Conservation (phyloP, 768 basidiomycete species). For the Gautieria morchelliformis region DNA sequence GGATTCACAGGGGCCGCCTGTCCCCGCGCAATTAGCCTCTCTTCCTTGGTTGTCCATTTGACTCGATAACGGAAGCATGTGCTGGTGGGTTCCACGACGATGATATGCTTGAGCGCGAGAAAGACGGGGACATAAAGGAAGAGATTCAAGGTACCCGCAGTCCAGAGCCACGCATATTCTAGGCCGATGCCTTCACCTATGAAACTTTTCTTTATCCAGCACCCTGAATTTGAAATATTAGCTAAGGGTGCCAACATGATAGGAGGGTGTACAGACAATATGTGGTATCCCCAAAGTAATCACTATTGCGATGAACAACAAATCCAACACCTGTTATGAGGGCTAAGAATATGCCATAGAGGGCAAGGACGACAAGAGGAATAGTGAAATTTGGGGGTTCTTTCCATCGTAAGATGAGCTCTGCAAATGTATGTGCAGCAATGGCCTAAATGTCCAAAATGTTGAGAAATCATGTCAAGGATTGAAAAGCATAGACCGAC, state of each 20-base stretch:
- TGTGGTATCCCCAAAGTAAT: conserved; percentile 32
- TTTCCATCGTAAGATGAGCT: conserved; percentile 26
- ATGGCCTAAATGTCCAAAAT: conserved; percentile 20
- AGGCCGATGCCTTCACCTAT: conserved; percentile 31
- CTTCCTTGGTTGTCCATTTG: background rate
- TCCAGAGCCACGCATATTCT: conserved; percentile 48
- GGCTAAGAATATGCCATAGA: conserved; percentile 32
- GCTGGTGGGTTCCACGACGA: conserved; percentile 21
- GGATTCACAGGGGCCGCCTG: conserved; percentile 20
- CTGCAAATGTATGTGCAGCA: conserved; percentile 31
- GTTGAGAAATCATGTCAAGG: background rate
- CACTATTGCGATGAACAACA: conserved; percentile 23
- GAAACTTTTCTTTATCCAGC: conserved; percentile 36
- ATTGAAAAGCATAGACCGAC: background rate
- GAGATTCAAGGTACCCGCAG: conserved; percentile 31
- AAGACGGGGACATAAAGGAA: conserved; percentile 37
- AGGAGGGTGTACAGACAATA: conserved; percentile 26
- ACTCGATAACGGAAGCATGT: conserved; percentile 11
- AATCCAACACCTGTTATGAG: conserved; percentile 32
- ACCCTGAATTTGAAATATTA: conserved; percentile 29
- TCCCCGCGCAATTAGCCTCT: background rate
- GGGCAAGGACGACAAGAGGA: conserved; percentile 22
- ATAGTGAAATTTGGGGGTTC: conserved; percentile 20
- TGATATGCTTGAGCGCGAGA: conserved; percentile 29
- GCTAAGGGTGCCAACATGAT: background rate